Conservation (phyloP, 2,329 filamentous ascomycete species). For the Stachybotrys chartarum region DNA sequence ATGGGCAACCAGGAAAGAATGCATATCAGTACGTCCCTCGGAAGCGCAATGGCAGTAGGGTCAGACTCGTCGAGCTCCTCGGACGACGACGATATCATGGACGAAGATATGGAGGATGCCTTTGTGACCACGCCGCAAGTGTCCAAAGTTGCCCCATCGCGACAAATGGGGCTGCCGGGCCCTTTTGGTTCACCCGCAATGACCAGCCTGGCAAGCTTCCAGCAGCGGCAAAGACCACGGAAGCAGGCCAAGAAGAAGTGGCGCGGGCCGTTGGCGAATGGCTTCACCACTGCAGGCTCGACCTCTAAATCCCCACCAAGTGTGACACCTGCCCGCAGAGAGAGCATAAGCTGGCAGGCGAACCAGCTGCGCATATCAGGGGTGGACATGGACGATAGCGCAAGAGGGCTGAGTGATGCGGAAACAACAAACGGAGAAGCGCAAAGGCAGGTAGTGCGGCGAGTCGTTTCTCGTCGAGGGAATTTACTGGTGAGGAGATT, state of each 20-base stretch:
- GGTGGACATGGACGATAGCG: constrained; percentile 54
- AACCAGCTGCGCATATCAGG: constrained; percentile 79
- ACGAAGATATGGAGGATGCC: constrained; percentile 70
- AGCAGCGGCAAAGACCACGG: constrained; percentile 67
- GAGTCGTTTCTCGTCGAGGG: constrained; percentile 77
- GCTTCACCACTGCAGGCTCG: constrained; percentile 33
- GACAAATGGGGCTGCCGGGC: constrained; percentile 32
- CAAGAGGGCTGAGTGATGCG: constrained; percentile 63
- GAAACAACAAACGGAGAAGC: constrained; percentile 44
- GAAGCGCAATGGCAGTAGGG: constrained; percentile 65
- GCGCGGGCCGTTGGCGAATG: constrained; percentile 42
- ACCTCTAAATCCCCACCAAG: constrained; percentile 70
- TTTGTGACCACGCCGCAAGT: constrained; percentile 80
- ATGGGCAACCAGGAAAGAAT: constrained; percentile 63
- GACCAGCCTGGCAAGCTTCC: constrained; percentile 75
- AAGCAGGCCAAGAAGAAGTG: constrained; percentile 54
- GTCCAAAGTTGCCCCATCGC: constrained; percentile 46
- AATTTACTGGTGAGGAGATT: constrained; percentile 64
- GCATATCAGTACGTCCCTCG: constrained; percentile 68
- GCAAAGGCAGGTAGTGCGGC: constrained; percentile 69
- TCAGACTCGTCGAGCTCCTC: constrained; percentile 73
- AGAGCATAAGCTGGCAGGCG: constrained; percentile 86
- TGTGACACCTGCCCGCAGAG: constrained; percentile 55
- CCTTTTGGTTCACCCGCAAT: constrained; percentile 65
- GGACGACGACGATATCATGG: constrained; percentile 63